These are phyloP conservation scores for Coemansia sp. DNA, from an alignment of 192 early-diverging fungal genomes.

Conservation along the genomic window DNA sequence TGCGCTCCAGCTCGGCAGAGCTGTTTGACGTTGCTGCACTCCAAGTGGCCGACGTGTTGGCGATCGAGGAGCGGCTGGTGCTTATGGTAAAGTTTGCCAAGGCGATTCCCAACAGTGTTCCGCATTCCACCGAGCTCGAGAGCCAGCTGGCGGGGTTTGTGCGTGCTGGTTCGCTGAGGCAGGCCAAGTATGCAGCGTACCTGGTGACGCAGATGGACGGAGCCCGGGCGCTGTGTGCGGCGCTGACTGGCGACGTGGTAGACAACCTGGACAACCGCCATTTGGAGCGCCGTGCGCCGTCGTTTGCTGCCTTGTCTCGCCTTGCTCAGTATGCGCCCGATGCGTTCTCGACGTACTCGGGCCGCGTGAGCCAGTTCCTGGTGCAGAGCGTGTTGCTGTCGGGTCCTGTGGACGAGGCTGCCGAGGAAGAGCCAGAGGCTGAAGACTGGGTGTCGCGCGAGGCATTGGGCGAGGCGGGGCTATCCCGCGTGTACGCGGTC, in stretches of 20 bases:
- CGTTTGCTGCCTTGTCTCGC: conserved; percentile 60
- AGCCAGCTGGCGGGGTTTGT: conserved; percentile 51
- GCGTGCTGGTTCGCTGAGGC: conserved; percentile 55
- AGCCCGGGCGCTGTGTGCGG: conserved; percentile 44
- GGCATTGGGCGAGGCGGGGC: conserved; percentile 51
- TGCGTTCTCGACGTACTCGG: conserved; percentile 56
- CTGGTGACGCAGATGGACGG: conserved; percentile 63
- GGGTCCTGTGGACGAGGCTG: background rate
- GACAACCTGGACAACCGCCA: conserved; percentile 28
- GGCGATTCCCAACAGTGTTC: conserved; percentile 56
- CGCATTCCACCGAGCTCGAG: conserved; percentile 24
- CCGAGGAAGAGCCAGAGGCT: background rate
- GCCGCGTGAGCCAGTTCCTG: conserved; percentile 56
- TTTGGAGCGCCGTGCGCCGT: conserved; percentile 26
- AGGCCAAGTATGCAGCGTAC: conserved; percentile 71
- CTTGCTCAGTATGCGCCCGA: conserved; percentile 58
- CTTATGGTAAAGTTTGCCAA: conserved; percentile 72
- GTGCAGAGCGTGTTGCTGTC: conserved; percentile 50
- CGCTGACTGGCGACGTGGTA: conserved; percentile 52
- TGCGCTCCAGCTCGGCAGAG: conserved; percentile 25
- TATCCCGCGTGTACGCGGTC: conserved; percentile 24
- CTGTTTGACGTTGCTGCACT: conserved; percentile 37
- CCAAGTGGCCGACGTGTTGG: background rate
- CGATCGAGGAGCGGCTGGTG: conserved; percentile 28
- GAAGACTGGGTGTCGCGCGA: conserved; percentile 66